Evolutionary conservation across 108 stramenopile species (phyloP).

Genomic region (Fragilaria crotonensis): DNA sequence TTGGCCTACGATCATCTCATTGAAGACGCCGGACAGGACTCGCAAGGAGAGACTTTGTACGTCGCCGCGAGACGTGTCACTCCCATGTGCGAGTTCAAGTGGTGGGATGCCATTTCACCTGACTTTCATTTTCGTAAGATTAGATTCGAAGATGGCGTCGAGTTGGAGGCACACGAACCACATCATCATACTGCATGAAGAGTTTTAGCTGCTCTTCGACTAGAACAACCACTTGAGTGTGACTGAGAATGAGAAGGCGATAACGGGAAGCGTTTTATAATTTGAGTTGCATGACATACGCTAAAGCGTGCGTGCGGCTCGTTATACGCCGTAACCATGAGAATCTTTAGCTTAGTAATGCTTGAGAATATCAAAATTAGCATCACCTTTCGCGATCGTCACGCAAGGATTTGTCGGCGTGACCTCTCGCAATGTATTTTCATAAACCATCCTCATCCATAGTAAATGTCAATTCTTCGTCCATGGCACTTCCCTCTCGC

Average conservation of each 20-base stretch:
- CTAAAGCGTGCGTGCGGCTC: too few species aligned
- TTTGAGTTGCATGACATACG: too few species aligned
- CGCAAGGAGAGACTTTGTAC: slow-evolving; percentile 45
- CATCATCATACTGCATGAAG: slow-evolving; percentile 71
- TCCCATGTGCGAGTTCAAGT: slow-evolving; percentile 74
- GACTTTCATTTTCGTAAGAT: slow-evolving; percentile 81
- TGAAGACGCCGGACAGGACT: slow-evolving; percentile 43
- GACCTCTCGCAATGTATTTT: background rate
- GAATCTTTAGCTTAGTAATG: background rate
- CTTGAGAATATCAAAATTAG: background rate
- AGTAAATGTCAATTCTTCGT: background rate
- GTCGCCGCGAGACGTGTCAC: slow-evolving; percentile 47
- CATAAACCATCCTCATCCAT: background rate
- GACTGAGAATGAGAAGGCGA: too few species aligned
- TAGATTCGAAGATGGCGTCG: slow-evolving; percentile 77
- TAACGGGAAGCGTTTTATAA: too few species aligned
- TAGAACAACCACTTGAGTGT: background rate
- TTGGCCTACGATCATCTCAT: slow-evolving; percentile 76
- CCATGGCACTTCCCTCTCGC: background rate
- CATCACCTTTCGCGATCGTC: background rate
- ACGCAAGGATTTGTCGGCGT: background rate
- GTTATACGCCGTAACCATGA: too few species aligned
- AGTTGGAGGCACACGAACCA: slow-evolving; percentile 64
- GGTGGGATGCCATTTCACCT: slow-evolving; percentile 66
- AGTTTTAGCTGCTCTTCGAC: too few species aligned